Base-by-base conservation (phyloP, 345 rosid species). In the Murraya koenigii region DNA sequence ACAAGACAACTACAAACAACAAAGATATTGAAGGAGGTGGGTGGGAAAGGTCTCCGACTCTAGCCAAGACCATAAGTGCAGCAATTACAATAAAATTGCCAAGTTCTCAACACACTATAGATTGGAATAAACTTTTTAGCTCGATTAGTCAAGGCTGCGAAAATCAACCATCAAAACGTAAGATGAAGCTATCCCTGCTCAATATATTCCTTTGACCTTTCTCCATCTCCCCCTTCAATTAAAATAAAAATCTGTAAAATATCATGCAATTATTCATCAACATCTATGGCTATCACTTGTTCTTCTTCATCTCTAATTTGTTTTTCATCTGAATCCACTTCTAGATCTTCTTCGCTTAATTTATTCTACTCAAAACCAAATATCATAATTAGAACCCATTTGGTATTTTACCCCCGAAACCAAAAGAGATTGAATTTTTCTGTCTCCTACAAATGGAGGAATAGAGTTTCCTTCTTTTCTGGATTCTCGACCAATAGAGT, bases 401-500 rank as follows among this genome's bases (percentile, higher is more conserved):
- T 47, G 8, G 20, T 26, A 15, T 22, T 71, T 33, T 6, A 22
- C 22, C 71, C 65, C 49, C 49, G 49, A 11, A 44, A 44, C 71
- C 36, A 0, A 0, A 20, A 13, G 1, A 7, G 49, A 65, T 0
- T 59, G 33, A 25, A 22, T 5, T 13, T 1, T 74, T 19, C 56
- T 15, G 76, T 25, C 33, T 76, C 28, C 7, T 41, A 80, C 64
- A 76, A 77, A 75, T 79, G 77, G 80, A 75, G 74, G 52, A 71
- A 74, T 3, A 23, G 44, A 13, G 82, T 77, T 64, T 88, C 90
- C 8, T 79, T 78, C 76, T 84, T 87, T 75, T 69, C 83, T 8
- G 79, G 77, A 4, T 35, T 85, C 60, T 65, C 64, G 15, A 52
- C 74, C 35, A 76, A 76, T 35, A 69, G 74, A 2, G 73, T 74